Conservation (phyloP, 2,329 filamentous ascomycete genomes). For the Alternaria hordeiaustralica region DNA sequence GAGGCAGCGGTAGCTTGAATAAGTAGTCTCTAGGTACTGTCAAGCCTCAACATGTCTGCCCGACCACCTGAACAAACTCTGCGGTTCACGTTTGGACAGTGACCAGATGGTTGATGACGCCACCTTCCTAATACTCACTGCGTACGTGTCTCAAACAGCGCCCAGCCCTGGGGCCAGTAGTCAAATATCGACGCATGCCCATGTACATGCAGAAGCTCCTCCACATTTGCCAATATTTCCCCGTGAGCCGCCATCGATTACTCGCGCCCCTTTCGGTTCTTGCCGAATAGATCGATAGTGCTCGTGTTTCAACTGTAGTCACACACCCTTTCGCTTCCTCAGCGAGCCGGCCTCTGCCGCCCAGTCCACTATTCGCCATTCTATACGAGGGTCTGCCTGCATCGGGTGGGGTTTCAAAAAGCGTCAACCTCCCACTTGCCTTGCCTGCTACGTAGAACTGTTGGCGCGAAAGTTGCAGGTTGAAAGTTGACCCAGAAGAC, state of each 20-base stretch:
- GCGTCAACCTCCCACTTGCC: constrained; percentile 16
- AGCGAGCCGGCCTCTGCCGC: constrained; percentile 25
- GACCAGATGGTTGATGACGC: constrained; percentile 5
- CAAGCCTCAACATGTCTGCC: neutral
- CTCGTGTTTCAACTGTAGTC: constrained; percentile 12
- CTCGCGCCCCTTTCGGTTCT: constrained; percentile 15
- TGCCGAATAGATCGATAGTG: constrained; percentile 23
- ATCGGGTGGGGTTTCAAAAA: constrained; percentile 20
- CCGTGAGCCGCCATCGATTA: constrained; percentile 12
- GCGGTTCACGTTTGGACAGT: neutral
- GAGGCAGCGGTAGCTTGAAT: neutral
- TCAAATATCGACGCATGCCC: constrained; percentile 13
- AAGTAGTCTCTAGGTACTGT: constrained; percentile 1
- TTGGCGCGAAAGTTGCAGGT: neutral
- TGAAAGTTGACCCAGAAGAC: neutral
- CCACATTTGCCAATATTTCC: constrained; percentile 4
- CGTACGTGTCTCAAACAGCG: constrained; percentile 10
- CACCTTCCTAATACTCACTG: constrained; percentile 7
- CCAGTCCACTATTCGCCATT: constrained; percentile 16
- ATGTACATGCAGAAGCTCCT: neutral
- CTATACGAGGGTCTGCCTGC: constrained; percentile 16
- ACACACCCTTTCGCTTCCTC: constrained; percentile 18
- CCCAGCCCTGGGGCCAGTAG: constrained; percentile 2
- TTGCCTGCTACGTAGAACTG: neutral
- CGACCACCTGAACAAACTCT: constrained; percentile 7